These are phyloP conservation scores for Lactarius hengduanensis DNA, from an alignment of 768 basidiomycete species.

Conservation along the genomic window DNA sequence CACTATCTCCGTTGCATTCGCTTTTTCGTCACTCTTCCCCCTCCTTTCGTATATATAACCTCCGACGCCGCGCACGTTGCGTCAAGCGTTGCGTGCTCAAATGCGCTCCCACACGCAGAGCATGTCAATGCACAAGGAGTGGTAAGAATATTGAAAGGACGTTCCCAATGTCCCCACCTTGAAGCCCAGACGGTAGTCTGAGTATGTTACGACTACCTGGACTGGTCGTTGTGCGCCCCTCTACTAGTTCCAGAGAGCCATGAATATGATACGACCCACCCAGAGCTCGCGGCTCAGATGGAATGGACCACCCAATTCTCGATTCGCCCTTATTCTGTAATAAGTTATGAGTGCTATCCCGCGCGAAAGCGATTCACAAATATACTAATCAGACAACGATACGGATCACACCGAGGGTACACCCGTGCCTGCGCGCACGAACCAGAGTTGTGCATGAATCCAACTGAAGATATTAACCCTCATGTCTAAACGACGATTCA, in stretches of 20 bases:
- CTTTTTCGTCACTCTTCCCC: not conserved
- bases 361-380: too few species aligned
- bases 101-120: not conserved
- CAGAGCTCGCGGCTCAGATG: not conserved
- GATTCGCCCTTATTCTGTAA: too few species aligned
- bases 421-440: not conserved
- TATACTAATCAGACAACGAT: not conserved
- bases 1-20: conserved; percentile 12
- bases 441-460: not conserved
- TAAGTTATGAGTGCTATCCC: too few species aligned
- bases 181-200: not conserved
- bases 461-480: not conserved
- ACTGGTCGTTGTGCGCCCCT: not conserved
- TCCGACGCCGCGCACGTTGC: not conserved
- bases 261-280: not conserved
- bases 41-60: too few species aligned
- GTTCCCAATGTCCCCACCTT: not conserved
- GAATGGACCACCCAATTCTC: too few species aligned
- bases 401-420: not conserved
- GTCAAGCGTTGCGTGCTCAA: not conserved
- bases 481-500: not conserved
- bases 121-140: not conserved
- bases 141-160: not conserved
- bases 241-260: not conserved
- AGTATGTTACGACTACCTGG: not conserved